Evolutionary conservation across 2,329 filamentous ascomycete genomes (phyloP).

Genomic region (Colletotrichum camelliae): DNA sequence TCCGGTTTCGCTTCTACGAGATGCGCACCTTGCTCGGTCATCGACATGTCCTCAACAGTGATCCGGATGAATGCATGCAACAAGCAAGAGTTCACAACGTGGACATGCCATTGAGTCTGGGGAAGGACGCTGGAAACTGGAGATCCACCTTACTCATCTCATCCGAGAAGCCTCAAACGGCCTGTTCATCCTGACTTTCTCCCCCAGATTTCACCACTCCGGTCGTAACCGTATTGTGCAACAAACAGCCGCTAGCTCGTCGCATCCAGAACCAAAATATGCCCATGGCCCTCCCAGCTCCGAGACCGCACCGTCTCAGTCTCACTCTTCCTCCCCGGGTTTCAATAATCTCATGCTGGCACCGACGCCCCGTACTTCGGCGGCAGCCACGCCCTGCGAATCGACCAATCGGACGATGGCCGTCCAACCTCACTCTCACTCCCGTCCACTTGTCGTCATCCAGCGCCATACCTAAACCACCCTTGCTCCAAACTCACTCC

Average conservation of each 20-base stretch:
- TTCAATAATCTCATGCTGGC: background rate
- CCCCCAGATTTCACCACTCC: background rate
- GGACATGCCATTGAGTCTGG: slow-evolving; percentile 2
- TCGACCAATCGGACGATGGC: slow-evolving; percentile 19
- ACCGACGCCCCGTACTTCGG: background rate
- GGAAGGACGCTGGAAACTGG: background rate
- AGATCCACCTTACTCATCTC: background rate
- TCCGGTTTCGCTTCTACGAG: slow-evolving; percentile 6
- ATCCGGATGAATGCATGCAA: background rate
- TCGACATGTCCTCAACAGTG: background rate
- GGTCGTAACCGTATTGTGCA: background rate
- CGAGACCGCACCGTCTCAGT: slow-evolving; percentile 10
- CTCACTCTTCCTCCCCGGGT: background rate
- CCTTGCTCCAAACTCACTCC: background rate
- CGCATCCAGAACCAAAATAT: background rate
- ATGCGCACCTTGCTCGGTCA: background rate
- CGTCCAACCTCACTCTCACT: slow-evolving; percentile 10
- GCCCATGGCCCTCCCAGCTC: background rate
- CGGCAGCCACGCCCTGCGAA: background rate
- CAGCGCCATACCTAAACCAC: background rate
- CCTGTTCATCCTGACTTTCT: background rate
- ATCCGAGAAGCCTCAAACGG: background rate
- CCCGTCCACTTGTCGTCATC: slow-evolving; percentile 1
- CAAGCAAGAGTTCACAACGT: background rate
- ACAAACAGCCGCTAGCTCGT: background rate